phyloP scores from a whole-genome alignment of 768 basidiomycete species.

The Mrakia hoshinonis region DNA sequence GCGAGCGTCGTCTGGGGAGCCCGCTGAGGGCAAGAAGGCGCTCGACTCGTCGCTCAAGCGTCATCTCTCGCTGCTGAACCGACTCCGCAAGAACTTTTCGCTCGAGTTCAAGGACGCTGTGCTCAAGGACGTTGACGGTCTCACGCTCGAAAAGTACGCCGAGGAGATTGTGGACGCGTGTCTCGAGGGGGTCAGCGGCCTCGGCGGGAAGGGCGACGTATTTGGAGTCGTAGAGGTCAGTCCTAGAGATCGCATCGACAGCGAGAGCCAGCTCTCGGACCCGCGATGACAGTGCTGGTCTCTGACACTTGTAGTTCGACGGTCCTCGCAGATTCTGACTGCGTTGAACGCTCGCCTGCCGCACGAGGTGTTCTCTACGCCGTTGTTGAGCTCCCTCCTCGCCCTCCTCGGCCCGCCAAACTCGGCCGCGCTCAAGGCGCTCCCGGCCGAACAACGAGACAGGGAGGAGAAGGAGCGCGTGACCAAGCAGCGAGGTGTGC shows the following conservation, averaged over 20 bases:
- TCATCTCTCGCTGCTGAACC: conserved; percentile 90
- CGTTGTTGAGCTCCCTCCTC: conserved; percentile 54
- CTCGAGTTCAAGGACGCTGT: conserved; percentile 55
- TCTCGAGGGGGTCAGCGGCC: conserved; percentile 61
- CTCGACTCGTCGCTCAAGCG: conserved; percentile 91
- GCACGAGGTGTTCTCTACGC: conserved; percentile 59
- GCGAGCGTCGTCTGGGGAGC: background rate
- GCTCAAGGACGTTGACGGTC: conserved; percentile 79
- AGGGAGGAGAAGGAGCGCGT: conserved; percentile 80
- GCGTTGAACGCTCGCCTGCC: conserved; percentile 80
- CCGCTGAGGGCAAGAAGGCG: conserved; percentile 41
- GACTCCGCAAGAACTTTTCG: conserved; percentile 71
- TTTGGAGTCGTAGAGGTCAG: conserved; percentile 61
- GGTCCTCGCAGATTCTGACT: conserved; percentile 61
- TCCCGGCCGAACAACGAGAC: conserved; percentile 73
- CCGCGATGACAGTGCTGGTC: no score
- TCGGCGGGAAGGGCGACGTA: conserved; percentile 48
- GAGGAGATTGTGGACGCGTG: conserved; percentile 86
- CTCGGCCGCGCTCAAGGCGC: conserved; percentile 50
- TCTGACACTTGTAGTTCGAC: no score
- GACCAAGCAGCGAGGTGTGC: conserved; percentile 67
- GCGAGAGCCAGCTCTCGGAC: no score
- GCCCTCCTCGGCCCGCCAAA: conserved; percentile 40
- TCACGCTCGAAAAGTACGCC: conserved; percentile 89
- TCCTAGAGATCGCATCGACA: background rate